Percentiles rank a stretch among this genome's conserved stretches.
Evolutionary conservation across 2,329 filamentous ascomycete species (phyloP).

Genomic region (Fusarium heterosporum): DNA sequence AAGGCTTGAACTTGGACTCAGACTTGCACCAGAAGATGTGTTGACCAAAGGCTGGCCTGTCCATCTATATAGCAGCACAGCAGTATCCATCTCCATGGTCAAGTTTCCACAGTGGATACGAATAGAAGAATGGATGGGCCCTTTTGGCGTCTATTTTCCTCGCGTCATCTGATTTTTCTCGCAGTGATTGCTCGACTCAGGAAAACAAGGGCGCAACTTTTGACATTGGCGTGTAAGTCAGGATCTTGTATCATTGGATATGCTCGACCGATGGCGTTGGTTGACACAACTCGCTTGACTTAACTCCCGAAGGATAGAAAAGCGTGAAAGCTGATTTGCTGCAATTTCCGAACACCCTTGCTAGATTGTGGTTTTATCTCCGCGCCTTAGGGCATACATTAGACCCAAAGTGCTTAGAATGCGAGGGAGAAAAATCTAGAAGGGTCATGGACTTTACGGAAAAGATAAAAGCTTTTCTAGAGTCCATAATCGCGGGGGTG

Average conservation of each 20-base stretch:
- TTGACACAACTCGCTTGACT: not conserved
- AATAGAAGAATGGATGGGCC: not conserved
- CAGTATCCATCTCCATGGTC: conserved; percentile 7
- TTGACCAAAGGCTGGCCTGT: not conserved
- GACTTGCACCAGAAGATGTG: not conserved
- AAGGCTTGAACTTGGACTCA: not conserved
- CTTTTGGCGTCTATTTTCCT: not conserved
- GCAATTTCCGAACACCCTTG: not conserved
- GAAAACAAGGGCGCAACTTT: conserved; percentile 16
- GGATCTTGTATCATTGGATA: conserved; percentile 20
- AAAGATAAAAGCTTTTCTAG: not conserved
- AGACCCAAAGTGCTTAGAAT: not conserved
- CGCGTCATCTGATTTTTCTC: conserved; percentile 20
- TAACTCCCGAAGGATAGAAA: conserved; percentile 1
- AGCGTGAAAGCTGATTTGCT: conserved; percentile 2
- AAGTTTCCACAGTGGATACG: conserved; percentile 29
- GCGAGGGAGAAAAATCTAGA: conserved; percentile 8
- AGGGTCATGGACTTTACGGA: not conserved
- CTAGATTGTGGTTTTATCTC: not conserved
- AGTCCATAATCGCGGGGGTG: not conserved
- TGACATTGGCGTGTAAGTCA: conserved; percentile 19
- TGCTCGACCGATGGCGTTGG: conserved; percentile 19
- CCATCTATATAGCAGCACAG: conserved; percentile 10
- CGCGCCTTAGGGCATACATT: not conserved
- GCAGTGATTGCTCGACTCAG: conserved; percentile 14